Evolutionary conservation across 176 grass and related monocot species (phyloP).

Genomic region (Sorghum bicolor): Sorghum_bicolor_NCBIv3 NC_012870.2:3569001-3569500

Average conservation of each 20-base stretch:
- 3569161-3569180: too few relatives aligned
- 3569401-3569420: neutral
- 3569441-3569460: neutral
- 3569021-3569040: too few relatives aligned
- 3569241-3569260: neutral
- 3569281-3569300: neutral
- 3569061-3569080: too few relatives aligned
- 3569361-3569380: neutral
- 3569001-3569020: neutral
- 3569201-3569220: too few relatives aligned
- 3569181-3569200: too few relatives aligned
- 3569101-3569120: too few relatives aligned
- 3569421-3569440: neutral
- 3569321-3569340: neutral
- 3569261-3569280: neutral
- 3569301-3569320: neutral
- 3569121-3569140: too few relatives aligned
- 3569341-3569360: neutral
- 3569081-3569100: too few relatives aligned
- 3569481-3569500: neutral
- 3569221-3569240: neutral
- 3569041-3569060: too few relatives aligned
- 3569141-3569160: too few relatives aligned
- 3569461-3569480: neutral
- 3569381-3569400: neutral